Evolutionary conservation across 495 filamentous ascomycete species (phyloP), one percentile per base, ranked within the genome.

Genomic region (Ramalina intermedia): DNA sequence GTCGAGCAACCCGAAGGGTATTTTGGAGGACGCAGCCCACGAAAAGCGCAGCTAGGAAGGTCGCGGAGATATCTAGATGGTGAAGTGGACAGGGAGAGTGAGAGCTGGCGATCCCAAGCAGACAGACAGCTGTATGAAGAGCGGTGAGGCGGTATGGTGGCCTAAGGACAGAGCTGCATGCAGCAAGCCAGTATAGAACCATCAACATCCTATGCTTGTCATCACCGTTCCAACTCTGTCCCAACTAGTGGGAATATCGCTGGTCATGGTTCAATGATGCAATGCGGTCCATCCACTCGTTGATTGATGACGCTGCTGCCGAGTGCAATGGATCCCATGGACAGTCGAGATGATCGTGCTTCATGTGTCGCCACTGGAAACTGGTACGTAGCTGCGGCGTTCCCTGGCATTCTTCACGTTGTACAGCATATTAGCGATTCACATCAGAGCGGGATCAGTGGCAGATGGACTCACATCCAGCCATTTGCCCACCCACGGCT

Each of bases 1-100:
- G 41, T 37, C 55, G 43, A 73, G 74, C 54, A 94, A 95, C 71
- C 88, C 87, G 1, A 73, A 66, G 54, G 78, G 80, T 35, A 69
- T 71, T 9, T 60, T 91, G 43, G 85, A 88, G 55, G 75, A 83
- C 39, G 67, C 70, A n/a, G 75, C 82, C 46, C 69, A 75, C 51
- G 72, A 70, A 41, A 87, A 87, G 70, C 75, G 71, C 46, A 61
- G 58, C 16, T 81, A 81, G 65, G 61, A 55, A 12, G 53, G 55
- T 14, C 47, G 51, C 33, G 58, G 55, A 14, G 17, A 53, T 36
- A 46, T 55, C 38, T 55, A 55, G 50, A 17, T 27, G 14, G 44
- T 2, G 35, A 4, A 38, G 8, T 17, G 20, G 20, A 18, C 23
- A 46, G 24, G 37, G 38, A 20, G 17, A 29, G 29, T 33, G 8